Evolutionary conservation across 2,329 filamentous ascomycete genomes (phyloP).

Genomic region (Penicillium occitanis): DNA sequence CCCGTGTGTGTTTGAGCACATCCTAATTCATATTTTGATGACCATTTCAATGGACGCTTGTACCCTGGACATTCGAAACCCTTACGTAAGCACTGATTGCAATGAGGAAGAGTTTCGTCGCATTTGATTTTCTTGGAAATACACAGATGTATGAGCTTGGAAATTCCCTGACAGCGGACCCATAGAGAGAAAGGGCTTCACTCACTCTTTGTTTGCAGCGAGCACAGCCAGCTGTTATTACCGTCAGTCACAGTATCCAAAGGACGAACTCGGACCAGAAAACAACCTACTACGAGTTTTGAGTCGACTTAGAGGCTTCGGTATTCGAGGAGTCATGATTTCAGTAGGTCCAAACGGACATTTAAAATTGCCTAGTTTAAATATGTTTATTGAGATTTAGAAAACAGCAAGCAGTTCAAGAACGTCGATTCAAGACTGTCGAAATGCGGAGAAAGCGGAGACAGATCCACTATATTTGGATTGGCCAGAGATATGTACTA

Average conservation of each 20-base stretch:
- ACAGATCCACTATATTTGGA: background rate
- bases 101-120: slow-evolving; percentile 12
- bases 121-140: slow-evolving; percentile 16
- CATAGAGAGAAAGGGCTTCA: background rate
- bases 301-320: background rate
- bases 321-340: background rate
- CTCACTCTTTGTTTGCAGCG: background rate
- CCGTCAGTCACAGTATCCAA: background rate
- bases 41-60: slow-evolving; percentile 14
- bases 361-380: background rate
- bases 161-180: too few species aligned
- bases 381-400: too few species aligned
- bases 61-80: slow-evolving; percentile 15
- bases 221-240: background rate
- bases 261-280: background rate
- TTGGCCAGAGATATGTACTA: background rate
- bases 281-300: background rate
- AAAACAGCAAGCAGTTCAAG: background rate
- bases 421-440: background rate
- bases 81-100: slow-evolving; percentile 16
- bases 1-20: background rate
- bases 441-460: background rate
- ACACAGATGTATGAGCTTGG: background rate
- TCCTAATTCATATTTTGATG: slow-evolving; percentile 11
- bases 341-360: background rate